A percentile compares a stretch with the other conserved stretches of the same genome.
phyloP scores from a whole-genome alignment of 805 yeast species.

The Saccharomyces mikatae region DNA sequence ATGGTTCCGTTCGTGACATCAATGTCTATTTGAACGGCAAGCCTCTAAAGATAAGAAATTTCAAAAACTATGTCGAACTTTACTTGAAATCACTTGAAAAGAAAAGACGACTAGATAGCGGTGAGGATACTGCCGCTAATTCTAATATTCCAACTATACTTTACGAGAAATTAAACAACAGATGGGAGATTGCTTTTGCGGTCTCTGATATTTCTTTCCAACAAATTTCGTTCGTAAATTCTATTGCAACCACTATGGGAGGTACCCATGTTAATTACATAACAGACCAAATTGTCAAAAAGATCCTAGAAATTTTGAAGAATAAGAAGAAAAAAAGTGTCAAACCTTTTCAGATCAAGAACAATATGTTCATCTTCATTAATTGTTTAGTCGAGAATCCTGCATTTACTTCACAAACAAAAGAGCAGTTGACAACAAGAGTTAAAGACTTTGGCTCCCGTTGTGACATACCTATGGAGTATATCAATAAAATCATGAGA shows the following conservation, averaged over 20 bases:
- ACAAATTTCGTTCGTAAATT: conserved; percentile 93
- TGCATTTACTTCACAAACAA: conserved; percentile 94
- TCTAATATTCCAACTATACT: conserved; percentile 51
- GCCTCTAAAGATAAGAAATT: conserved; percentile 58
- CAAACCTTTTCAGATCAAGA: conserved; percentile 81
- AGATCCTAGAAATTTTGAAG: conserved; percentile 64
- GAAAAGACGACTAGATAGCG: conserved; percentile 34
- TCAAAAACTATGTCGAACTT: conserved; percentile 83
- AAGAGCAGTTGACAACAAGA: conserved; percentile 89
- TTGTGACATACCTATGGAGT: conserved; percentile 68
- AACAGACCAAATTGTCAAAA: conserved; percentile 74
- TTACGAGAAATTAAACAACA: conserved; percentile 69
- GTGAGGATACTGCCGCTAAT: conserved; percentile 28
- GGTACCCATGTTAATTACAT: conserved; percentile 90
- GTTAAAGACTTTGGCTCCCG: conserved; percentile 82
- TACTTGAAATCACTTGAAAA: conserved; percentile 69
- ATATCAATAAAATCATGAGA: conserved; percentile 61
- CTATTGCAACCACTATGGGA: conserved; percentile 94
- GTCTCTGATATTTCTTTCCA: conserved; percentile 84
- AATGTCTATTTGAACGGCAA: conserved; percentile 71
- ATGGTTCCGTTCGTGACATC: conserved; percentile 85
- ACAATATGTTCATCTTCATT: conserved; percentile 81
- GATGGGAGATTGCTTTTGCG: conserved; percentile 96
- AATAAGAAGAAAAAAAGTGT: conserved; percentile 64
- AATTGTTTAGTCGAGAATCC: conserved; percentile 94